These are phyloP conservation scores for Candida schatavii DNA, from an alignment of 805 yeast genomes.

Conservation along the genomic window DNA sequence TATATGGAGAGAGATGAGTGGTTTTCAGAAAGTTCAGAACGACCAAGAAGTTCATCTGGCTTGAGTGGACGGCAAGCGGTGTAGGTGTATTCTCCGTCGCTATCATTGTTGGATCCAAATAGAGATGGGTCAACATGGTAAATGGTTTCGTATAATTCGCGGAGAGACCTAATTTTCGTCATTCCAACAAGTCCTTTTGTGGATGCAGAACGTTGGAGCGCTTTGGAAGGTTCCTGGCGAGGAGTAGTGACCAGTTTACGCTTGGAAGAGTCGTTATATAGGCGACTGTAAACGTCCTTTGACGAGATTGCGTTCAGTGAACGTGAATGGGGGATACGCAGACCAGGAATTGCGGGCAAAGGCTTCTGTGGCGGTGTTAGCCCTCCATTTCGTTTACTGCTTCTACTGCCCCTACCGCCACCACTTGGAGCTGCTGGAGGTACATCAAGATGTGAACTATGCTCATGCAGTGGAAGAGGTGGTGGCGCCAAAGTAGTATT, in stretches of 20 bases:
- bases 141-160: constrained; percentile 21
- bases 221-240: not conserved
- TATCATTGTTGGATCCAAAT: constrained; percentile 14
- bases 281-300: constrained; percentile 4
- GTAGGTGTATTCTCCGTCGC: not conserved
- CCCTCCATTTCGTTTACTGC: too few relatives aligned
- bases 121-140: constrained; percentile 25
- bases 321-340: not conserved
- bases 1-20: constrained; percentile 40
- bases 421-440: too few relatives aligned
- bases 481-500: too few relatives aligned
- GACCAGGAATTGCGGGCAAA: not conserved
- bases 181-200: not conserved
- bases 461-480: too few relatives aligned
- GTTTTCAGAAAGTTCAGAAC: not conserved
- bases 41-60: constrained; percentile 1
- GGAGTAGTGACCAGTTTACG: constrained; percentile 2
- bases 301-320: constrained; percentile 1
- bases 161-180: constrained; percentile 12
- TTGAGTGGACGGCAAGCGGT: not conserved
- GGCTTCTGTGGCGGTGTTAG: not conserved
- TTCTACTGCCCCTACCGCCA: too few relatives aligned
- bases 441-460: too few relatives aligned
- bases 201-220: constrained; percentile 1
- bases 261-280: constrained; percentile 2